Evolutionary conservation across 768 basidiomycete genomes (phyloP), one percentile per base, ranked within the genome.

Genomic region (Lactifluus volemus): DNA sequence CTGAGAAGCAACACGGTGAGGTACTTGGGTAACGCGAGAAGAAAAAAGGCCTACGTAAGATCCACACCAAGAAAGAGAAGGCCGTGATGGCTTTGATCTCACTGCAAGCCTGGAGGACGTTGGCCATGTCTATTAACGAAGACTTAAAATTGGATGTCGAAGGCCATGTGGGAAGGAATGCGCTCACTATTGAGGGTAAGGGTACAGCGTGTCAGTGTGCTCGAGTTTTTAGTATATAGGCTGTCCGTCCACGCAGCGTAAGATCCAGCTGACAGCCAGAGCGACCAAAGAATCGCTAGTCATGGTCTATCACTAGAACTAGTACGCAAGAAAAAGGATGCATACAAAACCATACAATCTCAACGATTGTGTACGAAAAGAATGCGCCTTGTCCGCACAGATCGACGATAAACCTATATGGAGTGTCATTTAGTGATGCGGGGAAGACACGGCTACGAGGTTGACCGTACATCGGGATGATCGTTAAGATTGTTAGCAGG

Each of bases 191-290:
- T 38, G 41, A 70, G 60, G 4, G 63, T 66, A 12, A 32, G 36
- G 7, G 63, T 55, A 55, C 67, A 68, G 41, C 25, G 25, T 25
- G 25, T 25, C 25, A 25, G 25, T 25, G 25, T 25, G 25, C 10
- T 44, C n/a, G 55, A 6, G 11, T 10, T 17, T 6, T 6, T 53
- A 2, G 30, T 9, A 17, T 55, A 9, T 12, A n/a, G 17, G 44
- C 61, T 56, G 25, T 25, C 25, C n/a, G 50, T 56, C 53, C 48
- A 58, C 12, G 68, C 69, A 2, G 75, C 56, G 41, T 71, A 64
- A 5, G 68, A 72, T 3, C 65, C 78, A 30, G 70, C 65, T 15
- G 75, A 71, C 29, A 78, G 70, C 78, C 74, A 79, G 36, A 78
- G 64, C 44, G 76, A 53, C 67, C 70, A 73, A 30, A 79, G 69